Percentiles rank a stretch among this genome's conserved stretches.
Evolutionary conservation across 139 green algal genomes (phyloP).

Genomic region (Ettlia oleoabundans): DNA sequence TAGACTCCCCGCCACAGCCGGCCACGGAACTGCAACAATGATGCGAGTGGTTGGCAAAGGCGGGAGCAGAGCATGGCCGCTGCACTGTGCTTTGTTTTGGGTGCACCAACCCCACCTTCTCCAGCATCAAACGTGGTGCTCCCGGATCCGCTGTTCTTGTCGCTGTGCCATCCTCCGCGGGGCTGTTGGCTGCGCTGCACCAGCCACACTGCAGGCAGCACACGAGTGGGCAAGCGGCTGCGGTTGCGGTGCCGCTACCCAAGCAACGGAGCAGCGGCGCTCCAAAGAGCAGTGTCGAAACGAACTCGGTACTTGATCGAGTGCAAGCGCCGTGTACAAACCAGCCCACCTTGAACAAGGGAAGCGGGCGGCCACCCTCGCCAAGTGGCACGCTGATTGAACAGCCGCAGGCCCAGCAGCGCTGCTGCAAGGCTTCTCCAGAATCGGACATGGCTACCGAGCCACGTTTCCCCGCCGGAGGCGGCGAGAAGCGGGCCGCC

Average conservation of each 20-base stretch:
- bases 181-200: slow-evolving; percentile 3
- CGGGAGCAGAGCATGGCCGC: too few species aligned
- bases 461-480: too few species aligned
- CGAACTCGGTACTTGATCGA: not conserved
- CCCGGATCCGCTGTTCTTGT: not conserved
- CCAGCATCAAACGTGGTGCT: slow-evolving; percentile 13
- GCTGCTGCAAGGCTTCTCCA: slow-evolving; percentile 1
- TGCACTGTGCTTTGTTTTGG: too few species aligned
- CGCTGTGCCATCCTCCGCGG: not conserved
- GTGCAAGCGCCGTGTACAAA: not conserved
- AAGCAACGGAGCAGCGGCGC: not conserved
- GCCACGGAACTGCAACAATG: not conserved
- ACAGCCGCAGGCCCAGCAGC: slow-evolving; percentile 23
- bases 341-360: slow-evolving; percentile 32
- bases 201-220: slow-evolving; percentile 16
- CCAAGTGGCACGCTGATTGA: not conserved
- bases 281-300: not conserved
- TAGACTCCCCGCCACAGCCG: not conserved
- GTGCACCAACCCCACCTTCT: not conserved
- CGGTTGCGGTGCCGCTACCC: not conserved
- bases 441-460: too few species aligned
- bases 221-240: not conserved
- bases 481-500: not conserved
- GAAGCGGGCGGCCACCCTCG: not conserved
- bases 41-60: too few species aligned